Base-by-base conservation (phyloP, 441 rosid genomes). In the Adansonia rubrostipa region DNA sequence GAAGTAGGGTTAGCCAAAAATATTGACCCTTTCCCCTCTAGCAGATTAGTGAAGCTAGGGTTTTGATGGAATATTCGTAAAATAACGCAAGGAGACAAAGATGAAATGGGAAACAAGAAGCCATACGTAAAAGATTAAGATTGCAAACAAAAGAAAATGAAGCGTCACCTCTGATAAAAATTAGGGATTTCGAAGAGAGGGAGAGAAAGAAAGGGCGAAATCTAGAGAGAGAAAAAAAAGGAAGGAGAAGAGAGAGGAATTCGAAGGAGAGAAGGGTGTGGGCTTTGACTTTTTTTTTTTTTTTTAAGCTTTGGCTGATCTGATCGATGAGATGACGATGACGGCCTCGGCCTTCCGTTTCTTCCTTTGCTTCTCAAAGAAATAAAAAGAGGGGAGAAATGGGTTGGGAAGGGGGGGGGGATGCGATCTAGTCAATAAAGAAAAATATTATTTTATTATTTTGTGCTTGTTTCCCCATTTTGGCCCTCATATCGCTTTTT, bases 1-100 rank as follows among this genome's bases (percentile, higher is more conserved):
- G 20, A 84, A 77, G 82, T 87, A 91, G 92, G 92, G 90, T 84
- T 90, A 73, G 65, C n/a, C 22, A 33, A n/a, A 54, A 75, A 13
- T 73, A 75, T n/a, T 67, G 57, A 71, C 69, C 19, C 57, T 63
- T 73, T 48, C 47, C 53, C 77, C 48, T 65, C 63, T 56, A 20
- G 60, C 22, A 77, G 45, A 67, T 42, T 56, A 44, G 22, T 22
- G 20, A 79, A 83, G 77, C 86, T 89, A 88, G 95, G 96, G 92
- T 88, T 92, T 87, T 78, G 79, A 81, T 80, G 82, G 82, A 77
- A 83, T 83, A 84, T 79, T 75, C 84, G 87, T 71, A 82, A 83
- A 82, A 78, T 62, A 70, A 19, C 50, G 67, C 2, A 63, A n/a
- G 42, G 71, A 45, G 47, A 24, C 80, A 15, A 61, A 62, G 74